Evolutionary conservation across 352 stramenopile genomes (phyloP).

Genomic region (Aphanomyces invadans): DNA sequence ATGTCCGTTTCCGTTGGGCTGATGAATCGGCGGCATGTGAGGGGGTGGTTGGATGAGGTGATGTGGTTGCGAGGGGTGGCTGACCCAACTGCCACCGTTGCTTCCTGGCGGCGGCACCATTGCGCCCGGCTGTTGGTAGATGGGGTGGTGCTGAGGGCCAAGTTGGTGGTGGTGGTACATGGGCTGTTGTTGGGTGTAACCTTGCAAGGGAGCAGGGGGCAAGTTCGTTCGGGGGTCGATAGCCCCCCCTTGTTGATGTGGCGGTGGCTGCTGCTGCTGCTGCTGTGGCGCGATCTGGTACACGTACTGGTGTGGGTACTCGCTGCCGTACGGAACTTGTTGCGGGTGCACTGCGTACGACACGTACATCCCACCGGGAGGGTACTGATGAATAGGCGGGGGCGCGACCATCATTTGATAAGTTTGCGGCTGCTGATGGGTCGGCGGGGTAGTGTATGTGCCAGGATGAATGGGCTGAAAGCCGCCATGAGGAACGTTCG

Average conservation of each 20-base stretch:
- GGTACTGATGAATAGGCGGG: background rate
- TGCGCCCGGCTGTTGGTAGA: background rate
- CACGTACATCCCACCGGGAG: background rate
- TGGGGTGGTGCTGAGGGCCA: background rate
- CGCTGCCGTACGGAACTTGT: background rate
- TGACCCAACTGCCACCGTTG: too few species aligned
- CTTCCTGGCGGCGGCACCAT: background rate
- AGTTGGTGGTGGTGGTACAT: background rate
- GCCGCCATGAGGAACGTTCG: background rate
- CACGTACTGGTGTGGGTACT: background rate
- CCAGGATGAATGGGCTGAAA: background rate
- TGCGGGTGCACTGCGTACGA: background rate
- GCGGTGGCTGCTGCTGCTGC: background rate
- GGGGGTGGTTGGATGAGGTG: background rate
- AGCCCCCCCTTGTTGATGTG: background rate
- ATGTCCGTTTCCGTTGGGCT: too few species aligned
- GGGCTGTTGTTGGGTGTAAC: background rate
- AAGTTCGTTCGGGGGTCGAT: background rate
- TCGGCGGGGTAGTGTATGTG: background rate
- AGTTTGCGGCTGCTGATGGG: background rate
- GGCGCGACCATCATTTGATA: constrained; percentile 6
- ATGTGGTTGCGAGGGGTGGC: background rate
- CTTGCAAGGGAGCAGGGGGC: too few species aligned
- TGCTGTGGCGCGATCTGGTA: background rate
- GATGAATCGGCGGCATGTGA: too few species aligned